Base-by-base conservation (phyloP, 1,139 yeast species). In the Taphrina flavorubra region DNA sequence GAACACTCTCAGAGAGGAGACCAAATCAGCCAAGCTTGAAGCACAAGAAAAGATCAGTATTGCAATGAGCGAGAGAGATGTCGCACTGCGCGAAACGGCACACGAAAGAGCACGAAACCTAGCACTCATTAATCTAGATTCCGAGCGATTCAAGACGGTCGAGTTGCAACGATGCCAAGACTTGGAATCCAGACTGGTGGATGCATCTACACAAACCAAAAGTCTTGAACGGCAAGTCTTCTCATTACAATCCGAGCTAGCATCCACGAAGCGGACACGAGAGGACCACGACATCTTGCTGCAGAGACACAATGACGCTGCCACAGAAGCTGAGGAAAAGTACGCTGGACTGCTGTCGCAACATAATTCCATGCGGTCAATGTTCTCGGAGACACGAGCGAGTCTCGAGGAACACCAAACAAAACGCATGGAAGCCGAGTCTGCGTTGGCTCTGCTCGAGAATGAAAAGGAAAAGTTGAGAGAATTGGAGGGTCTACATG, bases 1-100 rank as follows among this genome's bases (percentile, higher is more conserved):
- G 20, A 74, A 75, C 44, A 73, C 71, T 8, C 79, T 79, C 31
- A 77, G 77, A 69, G 69, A 70, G 13, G 74, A 74, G 63, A 72
- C 79, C 44, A 71, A 75, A 60, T 68, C 70, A 16, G 80, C 79
- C 70, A 78, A 79, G 6, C 74, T 74, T 51, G 75, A 74, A 36
- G 81, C 81, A 7, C 75, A 78, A 5, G 74, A 73, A 53, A 72
- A 75, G 61, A 74, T 79, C 25, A 69, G 74, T 10, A 73, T 68
- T 47, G 72, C 68, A 0, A 73, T 71, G 46, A 53, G 57, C 14
- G 70, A 71, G 55, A 55, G 74, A n/a, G 76, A 74, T 20, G 66
- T 34, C 14, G 74, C 74, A 20, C 51, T 71, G 39, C 58, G 67
- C 8, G 73, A 73, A 53, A 47, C 68, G 6, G 65, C 58, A 14